phyloP scores from a whole-genome alignment of 1,284 basidiomycete species.

The Neonothopanus nambi region DNA sequence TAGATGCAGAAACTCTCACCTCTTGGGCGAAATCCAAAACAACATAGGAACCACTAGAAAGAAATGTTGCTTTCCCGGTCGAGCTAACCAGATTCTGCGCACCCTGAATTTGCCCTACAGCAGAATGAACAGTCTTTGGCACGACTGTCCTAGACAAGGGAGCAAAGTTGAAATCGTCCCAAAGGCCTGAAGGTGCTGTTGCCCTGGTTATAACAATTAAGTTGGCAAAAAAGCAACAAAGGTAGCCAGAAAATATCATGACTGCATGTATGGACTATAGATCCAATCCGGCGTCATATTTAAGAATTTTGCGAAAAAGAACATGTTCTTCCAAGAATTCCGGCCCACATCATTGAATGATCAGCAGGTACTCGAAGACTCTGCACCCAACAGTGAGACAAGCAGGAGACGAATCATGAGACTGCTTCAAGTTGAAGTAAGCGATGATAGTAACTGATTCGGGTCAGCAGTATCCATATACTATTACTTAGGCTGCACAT shows the following conservation, averaged over 20 bases:
- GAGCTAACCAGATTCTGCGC: slow-evolving; percentile 31
- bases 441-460: no score
- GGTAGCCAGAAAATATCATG: background rate
- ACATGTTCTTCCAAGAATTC: no score
- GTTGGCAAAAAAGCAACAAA: background rate
- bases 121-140: slow-evolving; percentile 34
- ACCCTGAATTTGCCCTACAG: slow-evolving; percentile 33
- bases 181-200: slow-evolving; percentile 41
- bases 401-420: no score
- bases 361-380: no score
- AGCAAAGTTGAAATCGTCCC: slow-evolving; percentile 50
- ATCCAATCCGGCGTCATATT: no score
- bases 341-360: no score
- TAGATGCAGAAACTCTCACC: slow-evolving; percentile 26
- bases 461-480: no score
- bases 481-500: no score
- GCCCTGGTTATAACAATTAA: background rate
- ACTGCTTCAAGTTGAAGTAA: no score
- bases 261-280: no score
- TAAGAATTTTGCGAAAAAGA: no score
- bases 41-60: slow-evolving; percentile 40
- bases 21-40: slow-evolving; percentile 49
- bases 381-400: no score
- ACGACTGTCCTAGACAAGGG: slow-evolving; percentile 39
- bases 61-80: slow-evolving; percentile 29